Base-by-base conservation (phyloP, 176 grass and related monocot species). In the Elymus sibiricus region DNA sequence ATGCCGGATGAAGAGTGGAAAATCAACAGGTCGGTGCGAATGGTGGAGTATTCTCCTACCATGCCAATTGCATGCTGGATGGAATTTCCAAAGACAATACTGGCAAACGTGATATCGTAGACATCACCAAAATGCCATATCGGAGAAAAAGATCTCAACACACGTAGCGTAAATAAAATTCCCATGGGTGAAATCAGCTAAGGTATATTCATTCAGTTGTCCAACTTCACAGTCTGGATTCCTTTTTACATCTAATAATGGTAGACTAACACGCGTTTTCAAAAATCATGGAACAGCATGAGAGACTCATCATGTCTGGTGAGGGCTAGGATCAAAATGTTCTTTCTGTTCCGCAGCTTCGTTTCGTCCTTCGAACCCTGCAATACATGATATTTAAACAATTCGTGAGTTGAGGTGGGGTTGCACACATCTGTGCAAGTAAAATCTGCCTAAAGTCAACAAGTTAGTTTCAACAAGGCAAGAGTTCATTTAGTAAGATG, bases 321-420 rank as follows among this genome's bases (percentile, higher is more conserved):
- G 31, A 91, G 91, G 25, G 88, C 82, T 76, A 93, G 70, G 78
- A 93, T 65, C 81, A 95, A 61, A n/a, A 93, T 62, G 31, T 42
- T 78, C 66, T 70, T 90, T 84, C 74, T 90, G 21, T 51, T 66
- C 55, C 64, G 55, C 69, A 90, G 74, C 24, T 82, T 89, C 70
- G 15, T 87, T 47, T 89, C 79, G 79, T 87, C 76, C 86, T 89
- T 83, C 42, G 84, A 85, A 35, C 89, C 83, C 91, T 95, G 79
- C 61, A 95, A 80, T 42, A 72, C 7, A 79, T 67, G 29, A 71
- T 31, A 76, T 69, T 55, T 21, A 80, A 93, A 31, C 71, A 79
- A 39, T 31, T 19, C 34, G 66, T 58, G n/a, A 89, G 85, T 25
- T 84, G 77, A 56, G 86, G 22, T 76, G 7, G 9, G 55, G 55